Evolutionary conservation across 2,329 filamentous ascomycete genomes (phyloP).

Genomic region (Colletotrichum graminicola): DNA sequence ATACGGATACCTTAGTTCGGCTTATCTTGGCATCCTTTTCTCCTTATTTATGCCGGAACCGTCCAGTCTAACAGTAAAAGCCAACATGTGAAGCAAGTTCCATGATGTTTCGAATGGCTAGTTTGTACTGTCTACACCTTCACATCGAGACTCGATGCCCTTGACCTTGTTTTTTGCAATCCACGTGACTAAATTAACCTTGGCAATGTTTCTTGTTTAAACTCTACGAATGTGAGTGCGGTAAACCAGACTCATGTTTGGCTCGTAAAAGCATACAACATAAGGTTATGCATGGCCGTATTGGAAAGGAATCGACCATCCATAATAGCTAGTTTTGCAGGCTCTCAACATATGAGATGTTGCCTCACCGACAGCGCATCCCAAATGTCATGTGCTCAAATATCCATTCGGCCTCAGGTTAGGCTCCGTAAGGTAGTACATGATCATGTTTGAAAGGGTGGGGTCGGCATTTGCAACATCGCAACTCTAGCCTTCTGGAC

Average conservation of each 20-base stretch:
- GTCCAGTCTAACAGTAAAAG: accelerated
- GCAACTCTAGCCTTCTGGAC: neutral
- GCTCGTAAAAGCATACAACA: too few species aligned
- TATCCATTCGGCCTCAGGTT: too few species aligned
- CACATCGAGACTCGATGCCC: too few species aligned
- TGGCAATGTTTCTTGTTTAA: neutral
- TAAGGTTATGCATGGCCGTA: neutral
- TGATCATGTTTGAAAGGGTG: neutral
- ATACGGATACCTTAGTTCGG: neutral
- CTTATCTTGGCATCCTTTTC: neutral
- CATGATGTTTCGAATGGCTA: too few species aligned
- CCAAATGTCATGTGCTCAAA: neutral
- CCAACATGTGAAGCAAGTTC: too few species aligned
- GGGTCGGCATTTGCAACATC: neutral
- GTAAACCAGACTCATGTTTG: accelerated
- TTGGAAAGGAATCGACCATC: neutral
- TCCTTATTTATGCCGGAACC: accelerated
- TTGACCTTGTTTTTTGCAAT: neutral
- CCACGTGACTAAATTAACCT: too few species aligned
- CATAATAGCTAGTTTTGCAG: neutral
- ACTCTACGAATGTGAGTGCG: neutral
- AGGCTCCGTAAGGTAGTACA: neutral
- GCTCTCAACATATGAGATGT: too few species aligned
- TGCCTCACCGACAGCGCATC: neutral
- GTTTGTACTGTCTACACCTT: neutral